Percentiles rank a stretch among this genome's conserved stretches.
phyloP scores from a whole-genome alignment of 345 rosid genomes.

The Aquilaria sinensis region DNA sequence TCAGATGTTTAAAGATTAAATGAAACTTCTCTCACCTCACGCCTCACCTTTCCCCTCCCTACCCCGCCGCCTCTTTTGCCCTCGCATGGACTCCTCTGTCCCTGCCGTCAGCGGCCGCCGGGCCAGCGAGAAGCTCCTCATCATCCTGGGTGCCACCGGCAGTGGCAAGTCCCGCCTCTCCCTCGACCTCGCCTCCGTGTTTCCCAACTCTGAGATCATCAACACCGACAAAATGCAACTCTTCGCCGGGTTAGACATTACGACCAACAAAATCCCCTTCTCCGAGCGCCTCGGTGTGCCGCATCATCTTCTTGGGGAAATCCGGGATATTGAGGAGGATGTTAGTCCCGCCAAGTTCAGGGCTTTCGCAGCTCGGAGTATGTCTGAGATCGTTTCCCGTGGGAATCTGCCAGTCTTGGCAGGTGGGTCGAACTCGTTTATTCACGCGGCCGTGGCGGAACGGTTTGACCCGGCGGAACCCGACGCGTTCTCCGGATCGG shows the following conservation, averaged over 20 bases:
- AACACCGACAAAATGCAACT: conserved; percentile 94
- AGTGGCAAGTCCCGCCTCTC: conserved; percentile 79
- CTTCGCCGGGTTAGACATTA: conserved; percentile 66
- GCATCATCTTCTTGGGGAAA: conserved; percentile 71
- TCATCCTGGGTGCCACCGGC: conserved; percentile 89
- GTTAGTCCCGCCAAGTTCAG: conserved; percentile 54
- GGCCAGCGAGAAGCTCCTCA: conserved; percentile 47
- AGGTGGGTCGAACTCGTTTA: conserved; percentile 89
- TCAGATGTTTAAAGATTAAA: background rate
- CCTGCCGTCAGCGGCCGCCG: conserved; percentile 8
- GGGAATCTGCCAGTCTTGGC: conserved; percentile 55
- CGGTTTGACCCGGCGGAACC: conserved; percentile 35
- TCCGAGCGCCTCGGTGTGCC: conserved; percentile 53
- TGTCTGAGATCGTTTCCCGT: conserved; percentile 38
- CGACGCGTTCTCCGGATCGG: conserved; percentile 40
- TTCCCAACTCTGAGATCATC: conserved; percentile 50
- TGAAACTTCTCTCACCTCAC: conserved; percentile 2
- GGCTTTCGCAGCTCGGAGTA: conserved; percentile 27
- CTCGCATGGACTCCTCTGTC: conserved; percentile 16
- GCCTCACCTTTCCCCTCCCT: background rate
- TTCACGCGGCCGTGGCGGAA: conserved; percentile 63
- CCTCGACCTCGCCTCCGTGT: conserved; percentile 58
- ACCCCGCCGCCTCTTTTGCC: conserved; percentile 4
- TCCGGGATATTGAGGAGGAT: conserved; percentile 38
- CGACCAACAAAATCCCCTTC: conserved; percentile 72